Base-by-base conservation (phyloP, 148 eudicot genomes). In the Amaranthus palmeri region DNA sequence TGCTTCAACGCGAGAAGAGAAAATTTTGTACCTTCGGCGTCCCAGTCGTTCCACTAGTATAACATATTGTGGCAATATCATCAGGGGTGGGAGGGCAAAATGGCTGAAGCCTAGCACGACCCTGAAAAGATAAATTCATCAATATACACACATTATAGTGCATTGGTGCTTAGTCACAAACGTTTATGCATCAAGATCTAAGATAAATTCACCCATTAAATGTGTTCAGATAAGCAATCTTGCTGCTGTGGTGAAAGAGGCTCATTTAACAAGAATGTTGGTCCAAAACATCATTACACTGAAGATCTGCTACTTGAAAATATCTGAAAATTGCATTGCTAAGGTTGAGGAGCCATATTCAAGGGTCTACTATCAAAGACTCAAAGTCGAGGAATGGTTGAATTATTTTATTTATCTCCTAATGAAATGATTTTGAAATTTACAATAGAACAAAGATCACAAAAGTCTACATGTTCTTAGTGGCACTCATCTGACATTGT, bases 21-120 rank as follows among this genome's bases (percentile, higher is more conserved):
- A 54, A 65, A 58, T 47, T 49, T 43, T 56, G 69, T 77, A 92
- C 97, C 97, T 92, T 92, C 47, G 97, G 97, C 68, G 93, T 90
- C 62, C 97, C 97, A 67, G 97, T 92, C 61, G 97, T 92, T 78
- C 97, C 97, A 83, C 97, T 92, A 17, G 97, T 92, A 82, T 92
- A 92, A 80, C 97, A 92, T 80, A 92, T 84, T 52, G 97, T 92
- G 54, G 97, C 96, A 68, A 87, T 70, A 52, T 92, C 97, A 47
- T 90, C 88, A 56, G 96, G 87, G 73, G 77, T 80, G 54, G 97
- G 96, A 71, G 93, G 92, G 80, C 83, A 78, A 81, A 88, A 85
- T 54, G 96, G 87, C 77, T 81, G 90, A 75, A 86, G 77, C 72
- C 78, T 80, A 49, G 80, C 80, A 25, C 71, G 82, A 46, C 96